Evolutionary conservation across 2,329 filamentous ascomycete genomes (phyloP), one percentile per base, ranked within the genome.

Genomic region (Pseudogymnoascus sp.): DNA sequence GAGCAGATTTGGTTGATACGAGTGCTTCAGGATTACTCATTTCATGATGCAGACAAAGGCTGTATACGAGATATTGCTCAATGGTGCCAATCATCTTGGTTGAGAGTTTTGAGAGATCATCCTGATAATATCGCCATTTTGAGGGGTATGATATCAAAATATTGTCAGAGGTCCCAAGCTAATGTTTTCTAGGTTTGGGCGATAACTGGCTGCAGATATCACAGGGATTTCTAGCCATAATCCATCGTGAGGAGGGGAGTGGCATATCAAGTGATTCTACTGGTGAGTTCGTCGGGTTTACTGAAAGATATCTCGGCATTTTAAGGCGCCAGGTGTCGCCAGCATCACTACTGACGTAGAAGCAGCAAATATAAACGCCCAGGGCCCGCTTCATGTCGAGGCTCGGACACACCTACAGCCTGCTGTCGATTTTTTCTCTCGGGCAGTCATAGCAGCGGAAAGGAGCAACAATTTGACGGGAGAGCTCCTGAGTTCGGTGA

Each of bases 191-290:
- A 77, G 79, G 78, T 3, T 70, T 81, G 18, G 79, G 78, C 15
- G 70, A 74, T 23, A 75, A 76, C 45, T 82, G 79, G 79, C 71
- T 81, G 1, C 71, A 74, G 41, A 76, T 75, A 65, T 75, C 79
- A n/a, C 79, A 81, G 64, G 74, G 72, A 60, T 72, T 71, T 33
- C 69, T 82, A 19, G 72, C 76, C 30, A 74, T 73, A 59, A 80
- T 82, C 61, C 74, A 79, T 60, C 70, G 68, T 12, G 68, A 74
- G 45, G 78, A 79, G 45, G 69, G 68, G 13, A 69, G 69, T 59
- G 69, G 71, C 33, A 60, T 63, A 18, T 64, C 64, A 39, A 68
- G 65, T 58, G 62, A 65, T 62, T 65, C 65, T 60, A 68, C 62
- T 60, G 61, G 62, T 48, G 59, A 61, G 60, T 30, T 52, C 26